Evolutionary conservation across 331 rosid genomes (phyloP).

Genomic region (Pyracantha coccinea): DNA sequence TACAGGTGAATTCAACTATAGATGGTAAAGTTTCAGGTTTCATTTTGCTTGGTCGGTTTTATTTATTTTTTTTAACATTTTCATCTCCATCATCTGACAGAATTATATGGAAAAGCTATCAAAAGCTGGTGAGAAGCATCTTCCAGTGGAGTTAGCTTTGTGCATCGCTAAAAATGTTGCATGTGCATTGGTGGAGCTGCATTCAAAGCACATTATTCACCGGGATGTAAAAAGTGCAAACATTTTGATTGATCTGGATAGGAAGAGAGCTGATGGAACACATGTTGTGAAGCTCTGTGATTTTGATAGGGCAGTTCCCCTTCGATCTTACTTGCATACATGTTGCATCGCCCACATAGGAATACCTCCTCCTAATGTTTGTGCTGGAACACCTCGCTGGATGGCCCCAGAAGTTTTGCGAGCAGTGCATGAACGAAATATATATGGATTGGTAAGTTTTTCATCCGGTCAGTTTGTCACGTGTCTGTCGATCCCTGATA

Average conservation of each 20-base stretch:
- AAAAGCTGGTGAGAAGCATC: conserved; percentile 62
- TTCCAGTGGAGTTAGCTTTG: conserved; percentile 59
- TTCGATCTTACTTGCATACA: conserved; percentile 66
- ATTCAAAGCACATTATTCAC: conserved; percentile 82
- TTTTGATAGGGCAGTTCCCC: conserved; percentile 94
- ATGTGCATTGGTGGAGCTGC: conserved; percentile 74
- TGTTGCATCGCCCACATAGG: conserved; percentile 90
- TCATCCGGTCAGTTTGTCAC: neutral
- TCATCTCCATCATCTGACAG: conserved; percentile 29
- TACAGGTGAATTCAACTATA: conserved; percentile 45
- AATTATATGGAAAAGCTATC: conserved; percentile 54
- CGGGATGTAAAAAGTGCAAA: conserved; percentile 96
- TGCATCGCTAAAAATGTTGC: conserved; percentile 75
- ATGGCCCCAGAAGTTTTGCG: conserved; percentile 96
- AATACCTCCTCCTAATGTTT: conserved; percentile 63
- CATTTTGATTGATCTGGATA: conserved; percentile 66
- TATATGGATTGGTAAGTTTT: conserved; percentile 76
- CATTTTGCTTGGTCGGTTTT: neutral
- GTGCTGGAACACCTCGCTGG: conserved; percentile 98
- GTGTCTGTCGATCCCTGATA: too few relatives aligned
- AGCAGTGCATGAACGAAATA: conserved; percentile 48
- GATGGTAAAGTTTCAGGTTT: neutral
- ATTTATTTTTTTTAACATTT: neutral
- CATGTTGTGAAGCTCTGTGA: conserved; percentile 90
- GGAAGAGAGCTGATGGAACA: conserved; percentile 60